Conservation (phyloP, 768 basidiomycete genomes). For the Tricholoma sp. region DNA sequence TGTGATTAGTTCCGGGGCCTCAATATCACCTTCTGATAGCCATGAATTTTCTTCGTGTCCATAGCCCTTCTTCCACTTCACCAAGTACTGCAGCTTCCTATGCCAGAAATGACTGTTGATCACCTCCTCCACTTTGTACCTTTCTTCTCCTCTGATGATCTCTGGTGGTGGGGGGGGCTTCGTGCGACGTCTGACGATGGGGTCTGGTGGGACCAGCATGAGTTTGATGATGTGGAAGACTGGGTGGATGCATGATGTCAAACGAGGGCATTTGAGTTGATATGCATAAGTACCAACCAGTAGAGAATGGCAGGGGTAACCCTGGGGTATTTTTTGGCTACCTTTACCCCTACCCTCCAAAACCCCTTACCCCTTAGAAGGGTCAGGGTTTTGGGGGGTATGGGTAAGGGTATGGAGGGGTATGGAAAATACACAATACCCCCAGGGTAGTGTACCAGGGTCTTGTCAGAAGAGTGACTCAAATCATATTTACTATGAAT, state of each 20-base stretch:
- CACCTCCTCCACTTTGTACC: neutral
- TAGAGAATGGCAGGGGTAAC: too few relatives aligned
- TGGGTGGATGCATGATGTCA: neutral
- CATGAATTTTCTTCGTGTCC: neutral
- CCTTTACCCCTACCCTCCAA: too few relatives aligned
- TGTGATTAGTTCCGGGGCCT: neutral
- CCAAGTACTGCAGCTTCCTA: neutral
- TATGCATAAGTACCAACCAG: neutral
- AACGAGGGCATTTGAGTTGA: neutral
- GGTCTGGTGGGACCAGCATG: neutral
- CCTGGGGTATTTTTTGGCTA: too few relatives aligned
- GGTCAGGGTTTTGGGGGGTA: too few relatives aligned
- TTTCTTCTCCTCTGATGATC: neutral
- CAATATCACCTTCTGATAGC: neutral
- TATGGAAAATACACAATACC: too few relatives aligned
- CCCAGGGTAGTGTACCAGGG: too few relatives aligned
- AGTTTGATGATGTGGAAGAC: too few relatives aligned
- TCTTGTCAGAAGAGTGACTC: too few relatives aligned
- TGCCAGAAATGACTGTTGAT: neutral
- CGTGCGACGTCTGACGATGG: neutral
- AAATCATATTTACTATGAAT: too few relatives aligned
- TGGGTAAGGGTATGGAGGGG: too few relatives aligned
- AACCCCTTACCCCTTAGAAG: too few relatives aligned
- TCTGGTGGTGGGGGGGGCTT: neutral
- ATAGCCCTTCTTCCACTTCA: too few relatives aligned